These are phyloP conservation scores for Excoecaria cochinchinensis DNA, from an alignment of 345 rosid genomes.

Conservation along the genomic window DNA sequence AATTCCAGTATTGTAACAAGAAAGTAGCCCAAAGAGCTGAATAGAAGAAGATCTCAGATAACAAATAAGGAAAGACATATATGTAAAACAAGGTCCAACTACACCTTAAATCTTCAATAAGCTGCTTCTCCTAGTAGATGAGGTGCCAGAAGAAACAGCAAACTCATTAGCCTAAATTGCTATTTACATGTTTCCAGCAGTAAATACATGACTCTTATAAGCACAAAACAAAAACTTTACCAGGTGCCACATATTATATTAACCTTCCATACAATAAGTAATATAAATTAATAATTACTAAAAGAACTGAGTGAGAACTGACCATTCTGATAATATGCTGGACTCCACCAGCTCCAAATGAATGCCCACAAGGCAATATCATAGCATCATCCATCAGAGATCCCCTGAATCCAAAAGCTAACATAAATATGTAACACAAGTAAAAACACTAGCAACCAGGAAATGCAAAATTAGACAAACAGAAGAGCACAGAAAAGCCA, in stretches of 20 bases:
- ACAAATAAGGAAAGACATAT: no score
- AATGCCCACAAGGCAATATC: constrained; percentile 92
- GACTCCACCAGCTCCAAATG: constrained; percentile 75
- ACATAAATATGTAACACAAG: constrained; percentile 10
- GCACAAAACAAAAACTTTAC: neutral
- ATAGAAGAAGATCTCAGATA: no score
- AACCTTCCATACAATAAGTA: neutral
- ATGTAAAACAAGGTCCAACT: no score
- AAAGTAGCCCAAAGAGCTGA: neutral
- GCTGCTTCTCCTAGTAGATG: neutral
- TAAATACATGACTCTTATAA: neutral
- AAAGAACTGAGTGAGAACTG: constrained; percentile 17
- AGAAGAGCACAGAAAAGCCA: neutral
- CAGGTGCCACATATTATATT: neutral
- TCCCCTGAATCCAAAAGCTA: constrained; percentile 49
- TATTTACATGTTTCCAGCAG: neutral
- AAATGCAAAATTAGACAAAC: neutral
- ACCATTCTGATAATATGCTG: constrained; percentile 61
- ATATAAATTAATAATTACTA: neutral
- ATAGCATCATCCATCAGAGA: constrained; percentile 85
- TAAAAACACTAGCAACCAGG: constrained; percentile 9
- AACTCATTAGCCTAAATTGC: neutral
- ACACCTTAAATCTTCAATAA: neutral
- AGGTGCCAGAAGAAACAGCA: neutral
- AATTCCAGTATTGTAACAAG: neutral